These are phyloP conservation scores for Cystobasidium pallidum DNA, from an alignment of 1,284 basidiomycete genomes.

Conservation along the genomic window DNA sequence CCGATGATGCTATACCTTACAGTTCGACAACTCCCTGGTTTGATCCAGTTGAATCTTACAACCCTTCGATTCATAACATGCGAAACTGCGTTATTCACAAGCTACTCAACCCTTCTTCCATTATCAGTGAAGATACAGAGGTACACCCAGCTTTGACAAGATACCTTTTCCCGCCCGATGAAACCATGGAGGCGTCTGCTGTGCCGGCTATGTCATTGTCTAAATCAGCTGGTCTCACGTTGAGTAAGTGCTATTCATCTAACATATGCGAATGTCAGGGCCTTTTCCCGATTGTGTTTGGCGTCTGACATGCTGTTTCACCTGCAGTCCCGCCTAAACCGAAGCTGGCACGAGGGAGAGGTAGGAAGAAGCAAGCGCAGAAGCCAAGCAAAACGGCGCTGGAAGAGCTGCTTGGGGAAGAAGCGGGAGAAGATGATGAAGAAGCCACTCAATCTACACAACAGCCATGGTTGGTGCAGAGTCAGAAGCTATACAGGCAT, in stretches of 20 bases:
- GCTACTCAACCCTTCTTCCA: slow-evolving; percentile 18
- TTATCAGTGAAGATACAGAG: slow-evolving; percentile 24
- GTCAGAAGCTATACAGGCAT: slow-evolving; percentile 30
- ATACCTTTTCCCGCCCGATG: slow-evolving; percentile 41
- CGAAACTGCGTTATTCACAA: slow-evolving; percentile 38
- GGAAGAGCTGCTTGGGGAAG: slow-evolving; percentile 33
- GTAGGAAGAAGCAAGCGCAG: slow-evolving; percentile 36
- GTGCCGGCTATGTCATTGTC: slow-evolving; percentile 17
- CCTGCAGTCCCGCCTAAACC: slow-evolving; percentile 41
- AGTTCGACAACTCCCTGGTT: slow-evolving; percentile 33
- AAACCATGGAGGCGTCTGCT: slow-evolving; percentile 32
- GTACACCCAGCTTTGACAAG: slow-evolving; percentile 31
- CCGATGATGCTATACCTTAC: not conserved
- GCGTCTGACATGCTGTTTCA: not conserved
- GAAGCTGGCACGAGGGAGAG: slow-evolving; percentile 27
- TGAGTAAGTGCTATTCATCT: slow-evolving; percentile 32
- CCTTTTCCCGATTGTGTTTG: not conserved
- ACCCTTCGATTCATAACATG: slow-evolving; percentile 40
- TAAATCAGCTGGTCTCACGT: slow-evolving; percentile 20
- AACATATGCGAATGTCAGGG: too few species aligned
- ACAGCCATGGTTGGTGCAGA: slow-evolving; percentile 21
- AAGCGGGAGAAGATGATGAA: not conserved
- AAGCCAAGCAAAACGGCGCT: slow-evolving; percentile 33
- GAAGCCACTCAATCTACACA: slow-evolving; percentile 27
- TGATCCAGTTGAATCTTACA: slow-evolving; percentile 34